Base-by-base conservation (phyloP, 164 flowering plant genomes). In the Macadamia integrifolia region DNA sequence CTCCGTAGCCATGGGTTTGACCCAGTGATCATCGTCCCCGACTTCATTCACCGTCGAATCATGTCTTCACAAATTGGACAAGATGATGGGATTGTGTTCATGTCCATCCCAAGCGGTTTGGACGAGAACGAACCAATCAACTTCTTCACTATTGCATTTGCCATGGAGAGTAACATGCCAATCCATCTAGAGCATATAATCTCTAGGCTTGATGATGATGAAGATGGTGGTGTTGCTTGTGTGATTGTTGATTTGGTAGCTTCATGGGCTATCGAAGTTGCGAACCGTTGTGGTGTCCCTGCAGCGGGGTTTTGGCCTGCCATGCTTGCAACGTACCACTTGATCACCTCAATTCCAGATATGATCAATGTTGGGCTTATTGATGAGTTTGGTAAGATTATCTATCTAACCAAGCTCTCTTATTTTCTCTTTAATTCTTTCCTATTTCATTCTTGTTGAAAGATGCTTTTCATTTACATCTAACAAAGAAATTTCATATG, bases 241-340 rank as follows among this genome's bases (percentile, higher is more conserved):
- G 64, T 89, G 77, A 68, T 92, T 9, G 84, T 79, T 30, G 98
- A 92, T 62, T 67, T 92, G 60, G 60, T 92, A 67, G 92, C 89
- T 11, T 92, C 98, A 5, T 87, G 83, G 85, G 98, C 92, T 3
- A 74, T 92, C 0, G 68, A 75, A 9, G 98, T 92, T 1, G 88
- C 81, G 0, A 12, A 63, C 2, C 68, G 72, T 0, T 79, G 80
- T 18, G 78, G 78, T 2, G 71, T 90, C 5, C 77, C 80, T 0
- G 84, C 71, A 4, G 94, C 82, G 0, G 96, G 98, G 15, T 90
- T 90, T 60, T 92, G 96, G 98, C 89, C 96, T 1, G 96, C 90
- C 71, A 92, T 92, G 98, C 66, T 84, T 6, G 88, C 88, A 43
- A 80, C 89, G 9, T 92, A 86, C 67, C 74, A 73, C 0, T 67